Base-by-base conservation (phyloP, 192 early-diverging fungal species). In the Entomortierella lignicola region DNA sequence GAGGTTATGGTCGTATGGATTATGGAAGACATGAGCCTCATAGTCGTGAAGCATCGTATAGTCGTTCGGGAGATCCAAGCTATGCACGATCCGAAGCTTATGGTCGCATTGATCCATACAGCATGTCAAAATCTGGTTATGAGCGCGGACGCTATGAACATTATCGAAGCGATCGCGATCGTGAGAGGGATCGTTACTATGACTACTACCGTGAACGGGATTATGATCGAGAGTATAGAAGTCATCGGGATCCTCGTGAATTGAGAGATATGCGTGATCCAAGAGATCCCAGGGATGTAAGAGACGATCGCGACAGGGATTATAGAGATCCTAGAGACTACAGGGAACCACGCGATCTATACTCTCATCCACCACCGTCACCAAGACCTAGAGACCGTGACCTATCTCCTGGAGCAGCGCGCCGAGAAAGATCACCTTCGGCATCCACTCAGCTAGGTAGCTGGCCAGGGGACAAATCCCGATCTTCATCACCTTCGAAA, bases 91-190 rank as follows among this genome's bases (percentile, higher is more conserved):
- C 68, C 20, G 75, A 70, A 0, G 58, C 62, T n/a, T 77, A 69
- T 51, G 59, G 63, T 20, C 75, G 75, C 18, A 51, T 56, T 2
- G 75, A 79, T 12, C 51, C 75, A 30, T 79, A 79, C 41, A 51
- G 60, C 23, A 61, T 70, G 34, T 51, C 75, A 8, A 79, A 69
- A 25, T 44, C 52, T 29, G 43, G 61, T 23, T 79, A 79, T 18
- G 75, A 79, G 3, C 75, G 75, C 6, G 67, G 75, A 12, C 67
- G 75, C 30, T 79, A 79, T 15, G 75, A 79, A 13, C 75, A 69
- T n/a, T 79, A 79, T 37, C 20, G 64, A 15, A 60, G 72, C 21
- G 72, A 74, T 2, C 66, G 75, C 5, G 75, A 79, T 43, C 61
- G 75, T 12, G 66, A 79, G 8, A 62, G 68, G 1, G 75, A 79